A percentile compares a stretch with the other conserved stretches of the same genome.
These are phyloP conservation scores for Monosporascus sp. DNA, from an alignment of 2,329 filamentous ascomycete genomes.

Conservation along the genomic window DNA sequence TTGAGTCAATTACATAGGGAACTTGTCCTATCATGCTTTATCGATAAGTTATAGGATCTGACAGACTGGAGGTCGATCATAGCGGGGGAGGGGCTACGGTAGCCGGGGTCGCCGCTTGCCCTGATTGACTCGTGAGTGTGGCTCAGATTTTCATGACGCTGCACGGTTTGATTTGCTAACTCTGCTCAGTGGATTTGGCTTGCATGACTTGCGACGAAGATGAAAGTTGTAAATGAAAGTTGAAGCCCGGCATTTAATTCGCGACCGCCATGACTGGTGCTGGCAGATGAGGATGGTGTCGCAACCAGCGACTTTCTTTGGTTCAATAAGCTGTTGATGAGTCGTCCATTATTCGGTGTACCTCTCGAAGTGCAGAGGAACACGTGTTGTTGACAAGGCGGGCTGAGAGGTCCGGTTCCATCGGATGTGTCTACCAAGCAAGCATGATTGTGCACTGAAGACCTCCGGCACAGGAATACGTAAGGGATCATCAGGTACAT, in stretches of 20 bases:
- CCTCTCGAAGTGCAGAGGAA: neutral
- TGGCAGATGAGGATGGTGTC: neutral
- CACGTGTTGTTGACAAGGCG: neutral
- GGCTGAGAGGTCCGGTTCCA: neutral
- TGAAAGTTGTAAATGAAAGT: neutral
- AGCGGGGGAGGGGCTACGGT: neutral
- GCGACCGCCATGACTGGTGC: neutral
- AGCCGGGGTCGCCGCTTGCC: neutral
- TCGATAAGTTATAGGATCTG: neutral
- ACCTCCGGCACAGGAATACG: slow-evolving; percentile 5
- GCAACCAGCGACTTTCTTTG: neutral
- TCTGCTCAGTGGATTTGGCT: neutral
- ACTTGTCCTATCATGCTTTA: neutral
- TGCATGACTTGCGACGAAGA: neutral
- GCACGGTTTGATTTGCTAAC: neutral
- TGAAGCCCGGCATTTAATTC: neutral
- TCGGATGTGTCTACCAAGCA: neutral
- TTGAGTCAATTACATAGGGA: too few species aligned
- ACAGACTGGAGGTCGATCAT: neutral
- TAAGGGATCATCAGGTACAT: slow-evolving; percentile 20
- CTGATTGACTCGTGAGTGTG: neutral
- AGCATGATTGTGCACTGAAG: neutral
- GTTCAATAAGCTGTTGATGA: neutral
- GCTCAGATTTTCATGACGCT: neutral
- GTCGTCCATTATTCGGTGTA: neutral